Evolutionary conservation across 768 basidiomycete genomes (phyloP).

Genomic region (Podaxis pistillaris): DNA sequence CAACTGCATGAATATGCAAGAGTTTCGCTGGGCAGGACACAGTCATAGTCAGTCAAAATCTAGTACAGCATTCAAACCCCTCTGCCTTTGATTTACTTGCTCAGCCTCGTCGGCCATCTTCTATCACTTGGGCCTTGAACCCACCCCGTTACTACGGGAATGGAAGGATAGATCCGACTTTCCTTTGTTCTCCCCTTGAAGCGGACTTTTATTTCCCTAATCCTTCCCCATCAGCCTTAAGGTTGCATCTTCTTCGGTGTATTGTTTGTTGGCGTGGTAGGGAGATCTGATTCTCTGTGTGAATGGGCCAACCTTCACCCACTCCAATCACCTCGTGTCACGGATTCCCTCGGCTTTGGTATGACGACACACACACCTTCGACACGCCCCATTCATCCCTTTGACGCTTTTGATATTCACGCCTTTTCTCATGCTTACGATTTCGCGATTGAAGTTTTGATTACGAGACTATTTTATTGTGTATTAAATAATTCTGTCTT

Average conservation of each 20-base stretch:
- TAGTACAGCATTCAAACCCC: not conserved
- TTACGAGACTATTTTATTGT: constrained; percentile 1
- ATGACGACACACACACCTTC: not conserved
- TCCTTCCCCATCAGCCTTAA: constrained; percentile 3
- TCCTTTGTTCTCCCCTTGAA: constrained; percentile 7
- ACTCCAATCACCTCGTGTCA: not conserved
- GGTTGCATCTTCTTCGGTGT: not conserved
- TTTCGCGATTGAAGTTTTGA: not conserved
- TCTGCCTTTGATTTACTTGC: not conserved
- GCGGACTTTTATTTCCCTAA: constrained; percentile 14
- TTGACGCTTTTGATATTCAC: not conserved
- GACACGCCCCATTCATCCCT: not conserved
- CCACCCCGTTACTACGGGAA: not conserved
- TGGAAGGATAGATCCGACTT: not conserved
- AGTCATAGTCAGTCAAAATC: not conserved
- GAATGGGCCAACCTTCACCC: not conserved
- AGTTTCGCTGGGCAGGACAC: constrained; percentile 27
- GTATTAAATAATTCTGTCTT: constrained; percentile 2
- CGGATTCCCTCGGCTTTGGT: not conserved
- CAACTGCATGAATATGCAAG: constrained; percentile 71
- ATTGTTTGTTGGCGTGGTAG: not conserved
- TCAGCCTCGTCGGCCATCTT: not conserved
- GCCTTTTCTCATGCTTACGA: not conserved
- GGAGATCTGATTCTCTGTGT: not conserved
- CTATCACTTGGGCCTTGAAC: not conserved